Evolutionary conservation across 352 stramenopile genomes (phyloP).

Genomic region (Pythium oligandrum): DNA sequence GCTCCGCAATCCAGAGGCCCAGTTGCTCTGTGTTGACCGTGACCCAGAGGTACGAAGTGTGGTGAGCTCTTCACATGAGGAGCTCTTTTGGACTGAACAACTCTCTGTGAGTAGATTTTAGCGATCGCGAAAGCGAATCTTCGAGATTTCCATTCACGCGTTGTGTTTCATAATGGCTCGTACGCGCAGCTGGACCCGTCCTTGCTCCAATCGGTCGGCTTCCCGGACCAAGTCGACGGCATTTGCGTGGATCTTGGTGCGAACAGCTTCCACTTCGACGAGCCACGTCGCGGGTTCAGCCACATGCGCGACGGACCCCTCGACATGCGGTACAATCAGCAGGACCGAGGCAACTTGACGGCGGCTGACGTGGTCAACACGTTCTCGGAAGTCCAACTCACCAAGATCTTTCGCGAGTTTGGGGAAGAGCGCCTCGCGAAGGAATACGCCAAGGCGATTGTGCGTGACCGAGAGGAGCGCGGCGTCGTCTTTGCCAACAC

Average conservation of each 20-base stretch:
- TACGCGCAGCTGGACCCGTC: constrained; percentile 40
- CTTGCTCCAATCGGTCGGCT: constrained; percentile 33
- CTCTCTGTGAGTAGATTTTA: constrained; percentile 6
- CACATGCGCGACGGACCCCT: constrained; percentile 66
- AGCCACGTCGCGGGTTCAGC: constrained; percentile 63
- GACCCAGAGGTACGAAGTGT: constrained; percentile 49
- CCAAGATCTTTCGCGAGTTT: constrained; percentile 61
- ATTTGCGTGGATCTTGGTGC: constrained; percentile 76
- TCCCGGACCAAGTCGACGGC: constrained; percentile 51
- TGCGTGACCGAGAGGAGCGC: constrained; percentile 54
- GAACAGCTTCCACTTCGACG: constrained; percentile 83
- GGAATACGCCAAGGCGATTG: constrained; percentile 76
- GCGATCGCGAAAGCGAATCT: constrained; percentile 49
- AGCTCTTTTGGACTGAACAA: no score
- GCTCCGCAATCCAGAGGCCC: constrained; percentile 30
- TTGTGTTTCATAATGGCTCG: constrained; percentile 53
- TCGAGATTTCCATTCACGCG: constrained; percentile 34
- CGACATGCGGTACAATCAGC: constrained; percentile 80
- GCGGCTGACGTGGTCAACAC: constrained; percentile 66
- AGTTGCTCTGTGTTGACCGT: constrained; percentile 75
- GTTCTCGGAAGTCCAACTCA: constrained; percentile 70
- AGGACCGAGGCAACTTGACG: constrained; percentile 19
- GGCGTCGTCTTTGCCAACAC: constrained; percentile 53
- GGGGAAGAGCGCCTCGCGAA: constrained; percentile 76
- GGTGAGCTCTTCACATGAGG: no score